Evolutionary conservation across 257 asterid genomes (phyloP).

Genomic region (Nicotiana noctiflora): DNA sequence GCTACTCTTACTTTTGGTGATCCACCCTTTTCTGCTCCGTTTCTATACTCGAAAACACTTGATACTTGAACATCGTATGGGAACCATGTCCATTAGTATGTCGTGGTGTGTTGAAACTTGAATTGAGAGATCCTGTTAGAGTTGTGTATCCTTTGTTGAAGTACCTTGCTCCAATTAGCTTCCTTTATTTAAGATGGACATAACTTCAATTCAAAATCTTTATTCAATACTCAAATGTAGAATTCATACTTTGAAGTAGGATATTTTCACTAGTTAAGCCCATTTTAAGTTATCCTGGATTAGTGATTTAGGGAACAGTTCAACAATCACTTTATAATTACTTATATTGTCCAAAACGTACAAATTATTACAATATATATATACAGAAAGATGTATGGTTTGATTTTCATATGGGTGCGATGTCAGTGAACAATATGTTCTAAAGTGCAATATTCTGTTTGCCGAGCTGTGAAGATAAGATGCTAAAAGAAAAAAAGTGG

Average conservation of each 20-base stretch:
- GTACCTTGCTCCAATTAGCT: too few species aligned
- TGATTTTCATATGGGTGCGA: not conserved
- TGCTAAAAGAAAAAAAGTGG: not conserved
- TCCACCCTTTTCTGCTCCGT: too few species aligned
- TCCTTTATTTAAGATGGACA: too few species aligned
- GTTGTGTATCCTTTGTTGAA: too few species aligned
- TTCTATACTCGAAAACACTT: too few species aligned
- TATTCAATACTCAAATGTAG: not conserved
- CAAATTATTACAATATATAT: not conserved
- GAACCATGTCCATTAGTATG: too few species aligned
- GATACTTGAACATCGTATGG: too few species aligned
- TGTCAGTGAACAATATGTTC: constrained; percentile 3
- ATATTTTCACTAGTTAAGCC: not conserved
- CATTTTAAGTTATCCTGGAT: not conserved
- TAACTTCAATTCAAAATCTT: too few species aligned
- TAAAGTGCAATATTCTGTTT: not conserved
- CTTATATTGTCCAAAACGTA: not conserved
- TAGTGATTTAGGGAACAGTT: not conserved
- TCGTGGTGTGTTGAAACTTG: too few species aligned
- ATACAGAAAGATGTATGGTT: too few species aligned
- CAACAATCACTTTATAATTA: not conserved
- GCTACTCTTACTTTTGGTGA: too few species aligned
- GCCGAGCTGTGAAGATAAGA: not conserved
- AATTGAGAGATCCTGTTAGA: too few species aligned
- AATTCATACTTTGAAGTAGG: not conserved